phyloP scores from a whole-genome alignment of 2,329 filamentous ascomycete genomes.

The Claviceps africana region DNA sequence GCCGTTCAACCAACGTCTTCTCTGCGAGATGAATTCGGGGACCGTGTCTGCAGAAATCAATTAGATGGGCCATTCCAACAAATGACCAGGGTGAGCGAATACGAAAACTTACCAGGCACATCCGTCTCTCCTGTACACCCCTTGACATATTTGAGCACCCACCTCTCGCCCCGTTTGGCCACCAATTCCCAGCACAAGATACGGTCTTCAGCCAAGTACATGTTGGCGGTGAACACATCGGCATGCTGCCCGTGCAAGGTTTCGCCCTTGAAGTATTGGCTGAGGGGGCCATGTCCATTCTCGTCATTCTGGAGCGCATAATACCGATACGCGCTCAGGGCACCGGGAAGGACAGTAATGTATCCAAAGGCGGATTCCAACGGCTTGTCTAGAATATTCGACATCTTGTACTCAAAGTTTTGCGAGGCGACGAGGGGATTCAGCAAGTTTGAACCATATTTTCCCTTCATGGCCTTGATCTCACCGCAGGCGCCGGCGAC shows the following conservation, averaged over 20 bases:
- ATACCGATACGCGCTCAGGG: conserved; percentile 88
- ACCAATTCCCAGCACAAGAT: conserved; percentile 92
- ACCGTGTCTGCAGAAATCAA: conserved; percentile 50
- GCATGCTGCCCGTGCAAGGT: conserved; percentile 92
- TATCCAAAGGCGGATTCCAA: conserved; percentile 96
- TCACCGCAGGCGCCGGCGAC: conserved; percentile 94
- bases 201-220: conserved; percentile 83
- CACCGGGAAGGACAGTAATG: conserved; percentile 91
- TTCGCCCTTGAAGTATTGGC: conserved; percentile 98
- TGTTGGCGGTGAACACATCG: conserved; percentile 94
- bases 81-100: neutral
- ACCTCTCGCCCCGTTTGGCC: conserved; percentile 84
- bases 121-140: conserved; percentile 94
- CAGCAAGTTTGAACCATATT: conserved; percentile 64
- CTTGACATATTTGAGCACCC: conserved; percentile 97
- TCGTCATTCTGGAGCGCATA: conserved; percentile 94
- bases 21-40: conserved; percentile 93
- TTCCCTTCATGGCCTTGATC: conserved; percentile 94
- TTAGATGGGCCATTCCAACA: too few relatives aligned
- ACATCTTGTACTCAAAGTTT: conserved; percentile 99
- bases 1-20: conserved; percentile 92
- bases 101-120: conserved; percentile 61
- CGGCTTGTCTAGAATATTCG: conserved; percentile 95
- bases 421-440: conserved; percentile 94
- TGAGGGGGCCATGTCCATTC: conserved; percentile 84